Base-by-base conservation (phyloP, 805 yeast species). In the Teunomyces funiuensis region DNA sequence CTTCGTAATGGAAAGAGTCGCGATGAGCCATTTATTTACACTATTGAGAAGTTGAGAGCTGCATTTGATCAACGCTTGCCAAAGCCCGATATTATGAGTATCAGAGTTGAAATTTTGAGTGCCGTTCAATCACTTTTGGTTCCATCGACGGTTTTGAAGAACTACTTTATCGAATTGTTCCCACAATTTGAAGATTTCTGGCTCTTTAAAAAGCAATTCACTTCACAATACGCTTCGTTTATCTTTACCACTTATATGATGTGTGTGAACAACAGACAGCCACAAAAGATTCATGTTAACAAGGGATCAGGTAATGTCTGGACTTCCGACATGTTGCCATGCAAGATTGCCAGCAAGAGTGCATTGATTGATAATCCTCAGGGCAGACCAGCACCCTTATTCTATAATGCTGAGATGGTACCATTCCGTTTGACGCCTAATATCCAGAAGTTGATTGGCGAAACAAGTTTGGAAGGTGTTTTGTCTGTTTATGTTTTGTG, bases 351-450 rank as follows among this genome's bases (percentile, higher is more conserved):
- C 39, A 82, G 77, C 51, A 44, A 67, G 66, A 48, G 65, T 26
- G 49, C 48, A 6, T 44, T 47, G 33, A 28, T 69, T 7, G 65
- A 65, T 33, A 62, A 65, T 27, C 69, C 59, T 39, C 49, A 69
- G 65, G 53, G 70, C 64, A 73, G 80, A 45, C 78, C 80, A 2
- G 77, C 85, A 0, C 99, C 99, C 18, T 73, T 91, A 18, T 90
- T 91, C 73, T 84, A 84, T 59, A 88, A 90, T 51, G 80, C 89
- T 11, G 99, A 93, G 59, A 80, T 89, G 48, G 97, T 93, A 37
- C 98, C 99, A 33, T 93, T 93, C 76, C 76, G 99, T 57, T 74
- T 93, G 56, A 91, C 99, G 5, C 99, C 99, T 15, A 93, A 95
- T 58, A 79, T 95, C 42, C 99, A 93, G 61, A 83, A 84, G 49